These are phyloP conservation scores for Rutstroemia sydowiana DNA, from an alignment of 2,329 filamentous ascomycete species.

Conservation along the genomic window DNA sequence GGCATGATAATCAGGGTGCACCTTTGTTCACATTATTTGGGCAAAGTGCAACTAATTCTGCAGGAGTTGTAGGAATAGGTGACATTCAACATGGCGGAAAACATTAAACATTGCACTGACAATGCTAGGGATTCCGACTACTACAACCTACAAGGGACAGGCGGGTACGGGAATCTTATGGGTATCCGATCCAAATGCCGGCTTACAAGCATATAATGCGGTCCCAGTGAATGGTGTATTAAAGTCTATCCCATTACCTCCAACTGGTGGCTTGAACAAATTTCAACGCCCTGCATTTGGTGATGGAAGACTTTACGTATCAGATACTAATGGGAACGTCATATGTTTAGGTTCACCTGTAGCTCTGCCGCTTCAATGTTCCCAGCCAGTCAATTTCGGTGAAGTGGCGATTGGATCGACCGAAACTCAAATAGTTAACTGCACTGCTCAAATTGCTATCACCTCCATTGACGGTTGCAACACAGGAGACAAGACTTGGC, in stretches of 20 bases:
- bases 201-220: slow-evolving; percentile 32
- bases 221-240: slow-evolving; percentile 32
- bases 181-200: slow-evolving; percentile 32
- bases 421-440: slow-evolving; percentile 18
- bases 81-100: background rate
- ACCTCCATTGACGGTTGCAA: slow-evolving; percentile 27
- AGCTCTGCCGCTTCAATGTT: slow-evolving; percentile 32
- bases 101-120: slow-evolving; percentile 23
- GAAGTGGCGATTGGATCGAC: slow-evolving; percentile 28
- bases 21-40: background rate
- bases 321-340: slow-evolving; percentile 22
- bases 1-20: background rate
- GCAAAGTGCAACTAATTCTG: background rate
- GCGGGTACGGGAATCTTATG: slow-evolving; percentile 32
- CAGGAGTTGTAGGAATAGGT: background rate
- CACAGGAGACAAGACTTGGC: slow-evolving; percentile 32
- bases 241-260: slow-evolving; percentile 29
- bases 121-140: slow-evolving; percentile 19
- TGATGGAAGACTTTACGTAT: slow-evolving; percentile 29
- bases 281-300: slow-evolving; percentile 35
- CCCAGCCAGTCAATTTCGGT: slow-evolving; percentile 32
- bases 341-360: slow-evolving; percentile 31
- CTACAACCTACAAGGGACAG: slow-evolving; percentile 31
- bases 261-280: slow-evolving; percentile 31
- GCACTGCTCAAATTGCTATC: slow-evolving; percentile 31